Evolutionary conservation across 2,329 filamentous ascomycete species (phyloP), one percentile per base, ranked within the genome.

Genomic region (Tolypocladium amazonense): DNA sequence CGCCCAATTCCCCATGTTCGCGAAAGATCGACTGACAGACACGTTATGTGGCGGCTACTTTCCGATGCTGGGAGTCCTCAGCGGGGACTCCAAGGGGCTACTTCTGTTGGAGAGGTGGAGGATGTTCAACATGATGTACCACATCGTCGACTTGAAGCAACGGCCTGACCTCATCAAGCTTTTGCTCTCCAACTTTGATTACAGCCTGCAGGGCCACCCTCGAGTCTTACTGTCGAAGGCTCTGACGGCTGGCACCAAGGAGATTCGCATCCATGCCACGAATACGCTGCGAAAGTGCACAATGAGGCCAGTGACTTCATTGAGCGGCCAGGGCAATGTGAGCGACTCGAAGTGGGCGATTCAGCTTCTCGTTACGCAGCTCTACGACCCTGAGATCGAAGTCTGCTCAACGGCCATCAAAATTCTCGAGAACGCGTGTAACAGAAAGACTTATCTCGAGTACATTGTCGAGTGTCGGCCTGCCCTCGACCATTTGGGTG

Each of bases 71-170:
- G 95, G 94, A 9, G 87, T 90, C 14, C 76, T 99, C 60, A 97
- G 89, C 66, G 88, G 88, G 58, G 91, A 96, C 67, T 77, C 83
- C 0, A 90, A 88, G 66, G 94, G 94, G 0, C 80, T 97, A 30
- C 86, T 88, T 62, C 93, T 99, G 76, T 84, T 99, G 69, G 93
- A 97, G 71, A 82, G 91, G 67, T 97, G 94, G 93, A 90, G 92
- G 67, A 95, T 99, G 81, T 92, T 97, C 76, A 97, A 97, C 73
- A 99, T 99, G 91, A 95, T 97, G 81, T 99, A 99, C 71, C 94
- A 97, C 73, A 96, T 99, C 62, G 84, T 97, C 60, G 93, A 97
- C 69, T 80, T 96, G 53, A 91, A 89, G 67, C 89, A 94, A 72
- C 88, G 94, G 2, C 91, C 93, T 54, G 94, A 99, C 71, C 79